Percentiles rank a stretch among this genome's conserved stretches.
These are phyloP conservation scores for Linnemannia hyalina DNA, from an alignment of 192 early-diverging fungal species.

Conservation along the genomic window DNA sequence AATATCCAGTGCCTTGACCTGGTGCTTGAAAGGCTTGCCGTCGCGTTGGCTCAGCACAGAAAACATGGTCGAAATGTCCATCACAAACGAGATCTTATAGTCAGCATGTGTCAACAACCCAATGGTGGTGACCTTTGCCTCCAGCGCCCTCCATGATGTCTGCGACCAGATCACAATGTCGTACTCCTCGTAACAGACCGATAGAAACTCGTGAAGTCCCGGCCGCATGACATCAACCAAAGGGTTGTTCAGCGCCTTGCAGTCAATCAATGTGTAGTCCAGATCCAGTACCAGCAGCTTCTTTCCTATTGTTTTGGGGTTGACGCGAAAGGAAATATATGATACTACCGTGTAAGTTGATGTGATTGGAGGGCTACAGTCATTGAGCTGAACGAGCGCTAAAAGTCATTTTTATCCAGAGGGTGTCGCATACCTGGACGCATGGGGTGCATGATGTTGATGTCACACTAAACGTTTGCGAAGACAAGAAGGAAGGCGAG, in stretches of 20 bases:
- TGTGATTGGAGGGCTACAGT: background rate
- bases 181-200: constrained; percentile 75
- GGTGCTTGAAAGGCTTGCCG: constrained; percentile 67
- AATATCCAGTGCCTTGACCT: constrained; percentile 80
- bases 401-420: background rate
- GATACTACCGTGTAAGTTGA: background rate
- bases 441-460: constrained; percentile 65
- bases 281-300: constrained; percentile 81
- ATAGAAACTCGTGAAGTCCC: constrained; percentile 73
- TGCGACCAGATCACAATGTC: constrained; percentile 87
- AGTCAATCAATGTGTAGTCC: constrained; percentile 84
- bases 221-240: constrained; percentile 73
- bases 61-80: constrained; percentile 81
- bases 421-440: constrained; percentile 39
- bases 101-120: constrained; percentile 73
- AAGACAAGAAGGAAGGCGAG: background rate
- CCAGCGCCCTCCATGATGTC: constrained; percentile 77
- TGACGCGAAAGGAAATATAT: background rate
- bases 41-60: constrained; percentile 67
- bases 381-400: background rate
- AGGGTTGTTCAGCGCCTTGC: constrained; percentile 71
- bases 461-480: constrained; percentile 59
- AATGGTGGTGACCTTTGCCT: constrained; percentile 81
- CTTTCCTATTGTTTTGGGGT: constrained; percentile 56
- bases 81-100: constrained; percentile 77